These are phyloP conservation scores for Aspergillus sp. DNA, from an alignment of 2,329 filamentous ascomycete species.

Conservation along the genomic window DNA sequence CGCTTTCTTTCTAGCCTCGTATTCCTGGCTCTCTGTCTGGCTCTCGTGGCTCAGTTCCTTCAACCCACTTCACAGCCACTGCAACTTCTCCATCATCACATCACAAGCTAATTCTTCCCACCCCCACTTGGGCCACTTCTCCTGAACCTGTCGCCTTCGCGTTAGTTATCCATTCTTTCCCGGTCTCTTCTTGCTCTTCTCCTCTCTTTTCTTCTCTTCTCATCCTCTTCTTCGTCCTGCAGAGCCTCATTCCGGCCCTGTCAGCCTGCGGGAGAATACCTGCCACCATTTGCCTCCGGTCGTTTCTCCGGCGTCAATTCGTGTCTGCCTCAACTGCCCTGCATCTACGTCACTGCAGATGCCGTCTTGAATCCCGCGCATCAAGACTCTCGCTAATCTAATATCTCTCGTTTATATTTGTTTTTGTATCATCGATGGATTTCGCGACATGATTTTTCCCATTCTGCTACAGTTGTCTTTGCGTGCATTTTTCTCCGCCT, in stretches of 20 bases:
- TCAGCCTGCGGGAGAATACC: too few species aligned
- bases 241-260: slow-evolving; percentile 3
- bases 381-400: background rate
- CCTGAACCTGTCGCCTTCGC: background rate
- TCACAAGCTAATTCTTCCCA: too few species aligned
- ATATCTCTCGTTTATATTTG: background rate
- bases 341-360: too few species aligned
- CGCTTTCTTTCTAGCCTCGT: background rate
- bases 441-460: background rate
- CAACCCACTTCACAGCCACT: background rate
- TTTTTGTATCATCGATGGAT: background rate
- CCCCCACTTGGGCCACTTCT: too few species aligned
- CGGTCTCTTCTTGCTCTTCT: slow-evolving; percentile 3
- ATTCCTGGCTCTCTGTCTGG: background rate
- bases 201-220: slow-evolving; percentile 3
- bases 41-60: slow-evolving; percentile 1
- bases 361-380: too few species aligned
- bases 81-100: too few species aligned
- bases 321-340: too few species aligned
- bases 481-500: background rate
- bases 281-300: too few species aligned
- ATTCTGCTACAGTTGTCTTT: background rate
- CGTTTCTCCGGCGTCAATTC: too few species aligned
- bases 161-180: background rate
- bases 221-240: background rate